Evolutionary conservation across 805 yeast species (phyloP).

Genomic region (Saccharomyces mikatae): DNA sequence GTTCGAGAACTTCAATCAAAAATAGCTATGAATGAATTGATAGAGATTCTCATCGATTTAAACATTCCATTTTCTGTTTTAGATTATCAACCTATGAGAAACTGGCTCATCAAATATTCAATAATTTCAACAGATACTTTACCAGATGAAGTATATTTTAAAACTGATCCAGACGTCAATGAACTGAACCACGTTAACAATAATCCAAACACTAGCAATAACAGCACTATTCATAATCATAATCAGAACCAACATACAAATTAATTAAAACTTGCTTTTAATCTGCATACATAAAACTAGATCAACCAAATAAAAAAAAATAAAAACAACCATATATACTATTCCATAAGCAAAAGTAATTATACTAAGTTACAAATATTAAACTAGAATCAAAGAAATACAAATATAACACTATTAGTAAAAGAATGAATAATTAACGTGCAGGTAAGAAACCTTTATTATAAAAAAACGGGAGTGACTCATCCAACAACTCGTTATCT

Average conservation of each 20-base stretch:
- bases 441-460: neutral
- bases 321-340: neutral
- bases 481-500: neutral
- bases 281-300: neutral
- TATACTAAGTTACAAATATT: neutral
- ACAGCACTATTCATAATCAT: neutral
- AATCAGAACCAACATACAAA: neutral
- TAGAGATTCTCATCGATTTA: neutral
- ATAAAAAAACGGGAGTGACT: neutral
- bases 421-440: neutral
- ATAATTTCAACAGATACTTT: neutral
- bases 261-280: neutral
- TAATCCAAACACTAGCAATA: neutral
- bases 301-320: neutral
- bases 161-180: neutral
- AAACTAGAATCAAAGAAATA: neutral
- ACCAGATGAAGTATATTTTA: neutral
- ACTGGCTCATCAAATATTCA: neutral
- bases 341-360: neutral
- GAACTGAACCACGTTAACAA: neutral
- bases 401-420: neutral
- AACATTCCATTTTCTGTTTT: neutral
- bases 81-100: neutral
- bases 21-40: neutral
- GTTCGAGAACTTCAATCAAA: neutral